Evolutionary conservation across 352 stramenopile genomes (phyloP).

Genomic region (Globisporangium nunn): DNA sequence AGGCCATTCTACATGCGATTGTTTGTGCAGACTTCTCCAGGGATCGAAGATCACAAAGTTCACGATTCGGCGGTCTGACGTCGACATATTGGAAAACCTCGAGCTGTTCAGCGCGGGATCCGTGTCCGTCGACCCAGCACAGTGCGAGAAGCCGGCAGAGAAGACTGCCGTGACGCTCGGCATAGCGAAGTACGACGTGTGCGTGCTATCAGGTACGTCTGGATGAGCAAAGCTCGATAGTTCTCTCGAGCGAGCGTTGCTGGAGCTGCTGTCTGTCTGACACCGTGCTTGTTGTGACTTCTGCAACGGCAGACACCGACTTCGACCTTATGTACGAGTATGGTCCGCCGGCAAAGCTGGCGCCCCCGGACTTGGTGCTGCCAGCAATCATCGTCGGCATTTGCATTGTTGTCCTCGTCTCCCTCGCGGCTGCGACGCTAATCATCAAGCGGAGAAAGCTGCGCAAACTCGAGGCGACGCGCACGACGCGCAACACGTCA

Average conservation of each 20-base stretch:
- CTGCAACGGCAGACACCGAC: conserved; percentile 5
- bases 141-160: conserved; percentile 1
- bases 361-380: conserved; percentile 1
- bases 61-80: conserved; percentile 8
- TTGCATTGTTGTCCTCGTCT: background rate
- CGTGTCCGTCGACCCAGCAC: background rate
- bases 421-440: background rate
- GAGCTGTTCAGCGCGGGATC: conserved; percentile 1
- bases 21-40: conserved; percentile 1
- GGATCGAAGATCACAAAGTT: conserved; percentile 9
- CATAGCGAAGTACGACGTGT: background rate
- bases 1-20: background rate
- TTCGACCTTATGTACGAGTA: conserved; percentile 9
- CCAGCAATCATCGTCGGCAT: conserved; percentile 3
- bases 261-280: background rate
- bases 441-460: conserved; percentile 8
- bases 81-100: background rate
- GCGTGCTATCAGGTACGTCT: conserved; percentile 8
- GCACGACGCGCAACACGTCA: conserved; percentile 7
- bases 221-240: background rate
- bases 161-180: background rate
- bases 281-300: background rate
- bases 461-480: conserved; percentile 9
- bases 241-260: no score
- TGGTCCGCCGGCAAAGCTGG: background rate